Percentiles rank a stretch among this genome's conserved stretches.
Evolutionary conservation across 2,329 filamentous ascomycete species (phyloP).

Genomic region (Chrysosporium keratinophilum): DNA sequence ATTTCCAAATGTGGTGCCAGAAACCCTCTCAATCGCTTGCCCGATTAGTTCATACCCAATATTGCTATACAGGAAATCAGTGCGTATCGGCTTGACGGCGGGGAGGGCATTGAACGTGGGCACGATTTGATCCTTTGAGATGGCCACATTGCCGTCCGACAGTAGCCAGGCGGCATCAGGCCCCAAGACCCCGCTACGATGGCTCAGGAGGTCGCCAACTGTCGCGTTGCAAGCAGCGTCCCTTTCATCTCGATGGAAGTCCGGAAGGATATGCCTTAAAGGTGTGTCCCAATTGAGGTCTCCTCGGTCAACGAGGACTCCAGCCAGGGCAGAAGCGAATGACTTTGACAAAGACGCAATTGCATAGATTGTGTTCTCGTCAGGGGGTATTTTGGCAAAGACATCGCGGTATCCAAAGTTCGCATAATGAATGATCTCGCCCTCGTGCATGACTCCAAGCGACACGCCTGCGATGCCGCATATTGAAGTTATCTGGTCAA

Average conservation of each 20-base stretch:
- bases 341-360: constrained; percentile 24
- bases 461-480: constrained; percentile 11
- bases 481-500: background rate
- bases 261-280: constrained; percentile 19
- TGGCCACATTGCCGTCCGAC: constrained; percentile 9
- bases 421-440: constrained; percentile 15
- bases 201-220: constrained; percentile 22
- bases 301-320: constrained; percentile 21
- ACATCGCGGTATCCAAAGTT: constrained; percentile 22
- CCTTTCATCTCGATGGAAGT: constrained; percentile 18
- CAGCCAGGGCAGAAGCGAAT: constrained; percentile 21
- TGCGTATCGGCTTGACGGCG: constrained; percentile 10
- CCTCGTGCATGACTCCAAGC: constrained; percentile 21
- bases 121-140: constrained; percentile 7
- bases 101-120: constrained; percentile 1
- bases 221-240: constrained; percentile 17
- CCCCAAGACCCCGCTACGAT: constrained; percentile 10
- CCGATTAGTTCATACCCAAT: constrained; percentile 20
- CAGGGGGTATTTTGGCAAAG: constrained; percentile 10
- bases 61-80: constrained; percentile 23
- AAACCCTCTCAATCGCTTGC: constrained; percentile 18
- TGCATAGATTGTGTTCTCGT: constrained; percentile 22
- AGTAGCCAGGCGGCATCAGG: background rate
- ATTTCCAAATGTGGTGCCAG: constrained; percentile 18
- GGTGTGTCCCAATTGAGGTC: constrained; percentile 20